Percentiles rank a stretch among this genome's conserved stretches.
Evolutionary conservation across 345 rosid genomes (phyloP).

Genomic region (Clausena lansium): DNA sequence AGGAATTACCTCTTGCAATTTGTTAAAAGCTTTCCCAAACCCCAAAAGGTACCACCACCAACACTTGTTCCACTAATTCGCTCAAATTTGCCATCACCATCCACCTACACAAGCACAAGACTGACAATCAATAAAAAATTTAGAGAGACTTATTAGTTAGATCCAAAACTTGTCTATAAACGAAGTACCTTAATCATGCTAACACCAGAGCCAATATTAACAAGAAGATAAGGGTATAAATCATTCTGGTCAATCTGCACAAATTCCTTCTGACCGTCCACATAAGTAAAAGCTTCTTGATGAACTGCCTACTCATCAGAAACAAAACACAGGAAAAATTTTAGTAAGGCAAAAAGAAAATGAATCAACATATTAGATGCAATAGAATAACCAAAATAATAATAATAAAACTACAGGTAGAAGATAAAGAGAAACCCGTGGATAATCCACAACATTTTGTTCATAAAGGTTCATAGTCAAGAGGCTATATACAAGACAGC

Average conservation of each 20-base stretch:
- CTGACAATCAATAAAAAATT: constrained; percentile 11
- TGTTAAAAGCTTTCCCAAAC: constrained; percentile 82
- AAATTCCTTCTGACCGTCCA: constrained; percentile 64
- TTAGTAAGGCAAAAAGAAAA: constrained; percentile 1
- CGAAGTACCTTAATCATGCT: constrained; percentile 86
- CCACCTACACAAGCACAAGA: constrained; percentile 51
- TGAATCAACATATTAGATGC: neutral
- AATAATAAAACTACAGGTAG: neutral
- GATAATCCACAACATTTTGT: neutral
- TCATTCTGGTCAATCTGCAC: constrained; percentile 71
- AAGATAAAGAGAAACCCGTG: neutral
- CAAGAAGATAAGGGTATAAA: constrained; percentile 83
- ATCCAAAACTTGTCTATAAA: neutral
- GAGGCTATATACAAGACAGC: neutral
- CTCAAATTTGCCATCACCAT: constrained; percentile 78
- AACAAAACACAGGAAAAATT: constrained; percentile 16
- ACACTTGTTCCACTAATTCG: constrained; percentile 86
- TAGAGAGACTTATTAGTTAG: neutral
- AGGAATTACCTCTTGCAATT: constrained; percentile 66
- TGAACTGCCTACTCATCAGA: constrained; percentile 59
- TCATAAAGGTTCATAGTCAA: neutral
- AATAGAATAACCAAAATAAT: neutral
- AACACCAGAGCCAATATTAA: constrained; percentile 91
- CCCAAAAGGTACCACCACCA: constrained; percentile 91
- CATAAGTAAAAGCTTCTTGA: constrained; percentile 76